Conservation (phyloP, 2,329 filamentous ascomycete species). For the Colletotrichum orchidophilum region DNA sequence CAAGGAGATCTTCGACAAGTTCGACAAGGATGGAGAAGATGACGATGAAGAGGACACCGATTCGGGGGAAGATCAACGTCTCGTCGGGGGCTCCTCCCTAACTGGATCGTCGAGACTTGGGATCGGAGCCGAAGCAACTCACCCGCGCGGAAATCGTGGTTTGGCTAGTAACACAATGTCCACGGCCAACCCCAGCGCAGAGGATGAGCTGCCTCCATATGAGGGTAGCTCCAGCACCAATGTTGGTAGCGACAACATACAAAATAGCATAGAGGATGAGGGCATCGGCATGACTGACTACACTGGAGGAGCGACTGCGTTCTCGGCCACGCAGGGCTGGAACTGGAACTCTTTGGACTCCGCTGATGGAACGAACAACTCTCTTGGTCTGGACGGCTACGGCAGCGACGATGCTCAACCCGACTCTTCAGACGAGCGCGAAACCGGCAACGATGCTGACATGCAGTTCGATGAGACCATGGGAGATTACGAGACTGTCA, state of each 20-base stretch:
- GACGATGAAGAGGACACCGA: slow-evolving; percentile 58
- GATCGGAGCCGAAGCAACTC: slow-evolving; percentile 80
- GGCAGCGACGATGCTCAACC: slow-evolving; percentile 56
- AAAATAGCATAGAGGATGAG: slow-evolving; percentile 60
- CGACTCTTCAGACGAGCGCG: slow-evolving; percentile 47
- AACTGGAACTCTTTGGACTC: slow-evolving; percentile 52
- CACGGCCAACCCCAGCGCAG: slow-evolving; percentile 38
- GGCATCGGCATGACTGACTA: slow-evolving; percentile 52
- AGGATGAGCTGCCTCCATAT: slow-evolving; percentile 47
- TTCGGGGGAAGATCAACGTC: slow-evolving; percentile 85
- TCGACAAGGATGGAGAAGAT: slow-evolving; percentile 58
- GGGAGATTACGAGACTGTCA: slow-evolving; percentile 23
- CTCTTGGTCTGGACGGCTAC: slow-evolving; percentile 45
- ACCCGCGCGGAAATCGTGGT: slow-evolving; percentile 71
- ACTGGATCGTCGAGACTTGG: slow-evolving; percentile 92
- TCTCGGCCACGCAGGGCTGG: slow-evolving; percentile 53
- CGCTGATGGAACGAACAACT: slow-evolving; percentile 43
- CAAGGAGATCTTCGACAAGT: slow-evolving; percentile 73
- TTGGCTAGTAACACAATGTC: slow-evolving; percentile 53
- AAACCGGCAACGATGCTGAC: slow-evolving; percentile 40
- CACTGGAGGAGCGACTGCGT: slow-evolving; percentile 40
- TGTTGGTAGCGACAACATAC: slow-evolving; percentile 42
- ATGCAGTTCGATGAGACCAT: slow-evolving; percentile 32
- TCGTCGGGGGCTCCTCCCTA: slow-evolving; percentile 84
- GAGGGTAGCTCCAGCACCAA: slow-evolving; percentile 34